Percentiles rank a stretch among this genome's conserved stretches.
Evolutionary conservation across 768 basidiomycete species (phyloP).

Genomic region (Clavulina sp.): DNA sequence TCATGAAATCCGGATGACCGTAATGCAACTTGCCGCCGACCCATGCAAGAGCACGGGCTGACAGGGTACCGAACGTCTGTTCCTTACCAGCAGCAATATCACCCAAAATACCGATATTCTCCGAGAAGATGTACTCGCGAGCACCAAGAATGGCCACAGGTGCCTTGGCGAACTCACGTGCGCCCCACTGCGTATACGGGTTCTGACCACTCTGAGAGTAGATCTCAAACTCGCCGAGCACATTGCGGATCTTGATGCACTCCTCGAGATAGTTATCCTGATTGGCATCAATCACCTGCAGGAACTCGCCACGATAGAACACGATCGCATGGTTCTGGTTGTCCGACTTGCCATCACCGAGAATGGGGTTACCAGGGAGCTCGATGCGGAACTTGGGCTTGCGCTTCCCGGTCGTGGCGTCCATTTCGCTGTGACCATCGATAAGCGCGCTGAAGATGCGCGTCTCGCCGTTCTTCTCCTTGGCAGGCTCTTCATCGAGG

Average conservation of each 20-base stretch:
- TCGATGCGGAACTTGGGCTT: conserved; percentile 97
- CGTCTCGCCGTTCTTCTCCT: conserved; percentile 90
- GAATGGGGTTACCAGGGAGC: conserved; percentile 94
- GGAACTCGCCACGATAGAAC: conserved; percentile 97
- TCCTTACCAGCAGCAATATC: conserved; percentile 98
- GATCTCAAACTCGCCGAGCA: conserved; percentile 97
- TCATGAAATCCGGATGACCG: conserved; percentile 98
- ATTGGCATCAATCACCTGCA: conserved; percentile 98
- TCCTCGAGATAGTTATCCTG: conserved; percentile 99
- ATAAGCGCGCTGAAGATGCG: conserved; percentile 92
- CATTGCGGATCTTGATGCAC: conserved; percentile 95
- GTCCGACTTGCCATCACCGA: conserved; percentile 98
- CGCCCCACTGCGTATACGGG: conserved; percentile 81
- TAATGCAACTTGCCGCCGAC: conserved; percentile 98
- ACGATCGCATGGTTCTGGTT: conserved; percentile 99
- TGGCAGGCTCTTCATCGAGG: conserved; percentile 84
- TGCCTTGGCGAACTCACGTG: conserved; percentile 69
- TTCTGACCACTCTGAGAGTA: conserved; percentile 69
- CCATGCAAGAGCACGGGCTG: conserved; percentile 92
- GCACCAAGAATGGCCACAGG: conserved; percentile 98
- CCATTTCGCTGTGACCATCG: conserved; percentile 94
- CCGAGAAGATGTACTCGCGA: conserved; percentile 98
- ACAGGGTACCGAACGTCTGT: conserved; percentile 95
- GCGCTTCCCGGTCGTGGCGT: conserved; percentile 71
- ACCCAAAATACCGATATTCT: conserved; percentile 97